Base-by-base conservation (phyloP, 768 basidiomycete genomes). In the Tylopilus vinaceipallidus region DNA sequence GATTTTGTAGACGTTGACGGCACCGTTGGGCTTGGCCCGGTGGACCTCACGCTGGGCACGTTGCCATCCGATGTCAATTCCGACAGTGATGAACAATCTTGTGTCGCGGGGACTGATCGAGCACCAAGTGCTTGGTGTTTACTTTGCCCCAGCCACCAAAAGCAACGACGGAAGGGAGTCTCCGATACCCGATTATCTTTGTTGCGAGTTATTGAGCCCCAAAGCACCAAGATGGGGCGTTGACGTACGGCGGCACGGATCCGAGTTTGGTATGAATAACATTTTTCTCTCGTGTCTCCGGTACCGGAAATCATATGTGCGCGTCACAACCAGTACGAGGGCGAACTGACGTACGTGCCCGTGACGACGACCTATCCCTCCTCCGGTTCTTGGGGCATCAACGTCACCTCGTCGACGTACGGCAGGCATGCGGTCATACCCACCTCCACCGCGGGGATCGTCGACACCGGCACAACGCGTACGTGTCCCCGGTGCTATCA, bases 311-410 rank as follows among this genome's bases (percentile, higher is more conserved):
- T 23, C 9, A 12, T 11, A 9, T 27, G 11, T 12, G 24, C 22
- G 10, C 17, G 4, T 32, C 24, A 6, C 32, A n/a, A 19, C 10
- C 36, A 67, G 58, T 60, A 63, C 42, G 35, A 50, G 16, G 62
- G 60, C 16, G 8, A 41, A 11, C 22, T 69, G 19, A 58, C 45
- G 9, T 64, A 63, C 45, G 42, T 36, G 32, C 68, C 59, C 17
- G 41, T 68, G 46, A 71, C 69, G 36, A 2, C 17, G 19, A 70
- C 63, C 27, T 29, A 3, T 17, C 67, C 66, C 7, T 45, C 68
- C 3, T 26, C 42, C 19, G 2, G 3, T 14, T 69, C 30, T 48
- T 69, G 68, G 68, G 68, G 68, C 7, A 57, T 69, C 34, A 55
- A 68, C 26, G 35, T 65, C 27, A 63, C 57, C 8, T 49, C 19